Conservation (phyloP, 495 filamentous ascomycete species). For the Astrothelium macrocarpum region DNA sequence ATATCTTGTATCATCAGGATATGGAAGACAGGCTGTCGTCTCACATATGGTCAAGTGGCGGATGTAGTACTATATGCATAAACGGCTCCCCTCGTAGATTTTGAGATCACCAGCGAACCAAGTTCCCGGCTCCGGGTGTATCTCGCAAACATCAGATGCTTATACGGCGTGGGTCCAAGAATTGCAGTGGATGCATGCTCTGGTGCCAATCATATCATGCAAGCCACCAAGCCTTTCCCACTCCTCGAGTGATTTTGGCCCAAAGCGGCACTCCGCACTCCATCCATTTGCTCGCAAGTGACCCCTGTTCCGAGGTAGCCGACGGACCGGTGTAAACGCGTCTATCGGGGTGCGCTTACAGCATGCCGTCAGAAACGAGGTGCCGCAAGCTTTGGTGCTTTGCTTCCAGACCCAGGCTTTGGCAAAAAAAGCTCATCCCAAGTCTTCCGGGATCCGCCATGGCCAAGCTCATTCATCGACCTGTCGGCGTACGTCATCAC, state of each 20-base stretch:
- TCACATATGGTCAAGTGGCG: too few relatives aligned
- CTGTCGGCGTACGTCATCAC: background rate
- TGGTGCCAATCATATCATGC: background rate
- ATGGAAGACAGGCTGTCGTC: too few relatives aligned
- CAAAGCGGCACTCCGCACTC: background rate
- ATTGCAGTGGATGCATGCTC: background rate
- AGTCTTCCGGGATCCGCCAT: background rate
- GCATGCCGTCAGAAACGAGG: background rate
- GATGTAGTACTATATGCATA: too few relatives aligned
- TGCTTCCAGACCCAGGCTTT: background rate
- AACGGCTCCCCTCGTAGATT: background rate
- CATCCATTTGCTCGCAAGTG: background rate
- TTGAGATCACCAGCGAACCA: too few relatives aligned
- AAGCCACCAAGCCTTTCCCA: too few relatives aligned
- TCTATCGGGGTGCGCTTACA: background rate
- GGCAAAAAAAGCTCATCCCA: background rate
- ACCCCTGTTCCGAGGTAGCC: slow-evolving; percentile 5
- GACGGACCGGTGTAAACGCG: background rate
- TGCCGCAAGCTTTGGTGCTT: too few relatives aligned
- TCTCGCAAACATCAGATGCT: background rate
- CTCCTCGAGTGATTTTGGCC: too few relatives aligned
- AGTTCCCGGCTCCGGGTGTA: background rate
- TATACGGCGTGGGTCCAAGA: background rate
- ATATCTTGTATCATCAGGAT: too few relatives aligned
- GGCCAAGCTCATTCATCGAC: too few relatives aligned